These are phyloP conservation scores for Acanthamoeba polyphaga DNA, from an alignment of 208 protist genomes.

Conservation along the genomic window DNA sequence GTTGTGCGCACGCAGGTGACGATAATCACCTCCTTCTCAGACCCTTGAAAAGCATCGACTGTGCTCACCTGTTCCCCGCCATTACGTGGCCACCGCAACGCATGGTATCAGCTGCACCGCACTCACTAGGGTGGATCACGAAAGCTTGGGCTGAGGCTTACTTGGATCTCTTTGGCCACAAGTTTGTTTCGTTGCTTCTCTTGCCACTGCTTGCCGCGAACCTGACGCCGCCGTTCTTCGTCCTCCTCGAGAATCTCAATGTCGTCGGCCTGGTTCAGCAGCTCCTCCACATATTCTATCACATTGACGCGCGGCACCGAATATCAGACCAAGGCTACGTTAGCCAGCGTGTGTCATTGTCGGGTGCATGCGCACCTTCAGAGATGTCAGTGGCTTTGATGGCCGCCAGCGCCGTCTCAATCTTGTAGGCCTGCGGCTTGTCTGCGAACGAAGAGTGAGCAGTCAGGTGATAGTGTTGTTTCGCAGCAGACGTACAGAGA, in stretches of 20 bases:
- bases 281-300: conserved; percentile 64
- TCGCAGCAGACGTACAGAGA: conserved; percentile 80
- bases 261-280: conserved; percentile 60
- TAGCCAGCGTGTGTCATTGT: not conserved
- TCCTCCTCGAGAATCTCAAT: conserved; percentile 53
- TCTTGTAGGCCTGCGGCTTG: conserved; percentile 81
- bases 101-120: not conserved
- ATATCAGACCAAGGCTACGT: too few species aligned
- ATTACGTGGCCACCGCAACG: not conserved
- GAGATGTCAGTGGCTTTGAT: conserved; percentile 66
- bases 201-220: conserved; percentile 67
- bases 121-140: not conserved
- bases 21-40: conserved; percentile 89
- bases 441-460: conserved; percentile 65
- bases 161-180: conserved; percentile 62
- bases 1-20: conserved; percentile 85
- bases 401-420: conserved; percentile 63
- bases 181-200: conserved; percentile 69
- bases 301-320: not conserved
- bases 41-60: conserved; percentile 91
- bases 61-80: conserved; percentile 85
- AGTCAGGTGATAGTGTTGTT: not conserved
- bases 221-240: not conserved
- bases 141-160: not conserved
- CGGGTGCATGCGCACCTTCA: not conserved